Evolutionary conservation across 116 monocot species (phyloP).

Genomic region (Posidonia oceanica): DNA sequence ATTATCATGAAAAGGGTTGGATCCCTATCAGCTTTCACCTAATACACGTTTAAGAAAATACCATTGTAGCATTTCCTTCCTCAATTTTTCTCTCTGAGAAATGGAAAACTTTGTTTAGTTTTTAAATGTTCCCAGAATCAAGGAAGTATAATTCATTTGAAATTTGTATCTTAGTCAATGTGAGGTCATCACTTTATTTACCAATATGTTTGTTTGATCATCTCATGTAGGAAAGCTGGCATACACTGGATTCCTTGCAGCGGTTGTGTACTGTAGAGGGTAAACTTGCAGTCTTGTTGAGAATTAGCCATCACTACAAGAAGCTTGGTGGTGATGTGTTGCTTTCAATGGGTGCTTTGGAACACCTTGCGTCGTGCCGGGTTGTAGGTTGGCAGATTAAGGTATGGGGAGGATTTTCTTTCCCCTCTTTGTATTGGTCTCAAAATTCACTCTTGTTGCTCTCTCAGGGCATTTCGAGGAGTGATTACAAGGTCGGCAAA

Average conservation of each 20-base stretch:
- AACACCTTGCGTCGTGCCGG: slow-evolving; percentile 65
- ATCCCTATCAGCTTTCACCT: too few species aligned
- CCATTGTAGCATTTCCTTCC: too few species aligned
- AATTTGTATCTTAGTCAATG: too few species aligned
- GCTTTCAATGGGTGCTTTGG: slow-evolving; percentile 65
- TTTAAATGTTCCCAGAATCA: too few species aligned
- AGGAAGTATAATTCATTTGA: too few species aligned
- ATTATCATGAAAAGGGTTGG: too few species aligned
- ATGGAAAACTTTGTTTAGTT: too few species aligned
- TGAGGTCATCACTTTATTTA: not conserved
- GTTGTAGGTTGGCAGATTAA: slow-evolving; percentile 32
- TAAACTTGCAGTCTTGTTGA: slow-evolving; percentile 63
- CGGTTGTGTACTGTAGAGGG: slow-evolving; percentile 65
- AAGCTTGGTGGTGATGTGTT: slow-evolving; percentile 83
- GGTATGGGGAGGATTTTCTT: slow-evolving; percentile 20
- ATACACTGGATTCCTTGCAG: slow-evolving; percentile 57
- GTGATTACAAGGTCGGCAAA: slow-evolving; percentile 11
- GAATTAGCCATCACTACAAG: slow-evolving; percentile 61
- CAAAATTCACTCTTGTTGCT: slow-evolving; percentile 1
- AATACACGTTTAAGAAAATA: too few species aligned
- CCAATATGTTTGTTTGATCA: not conserved
- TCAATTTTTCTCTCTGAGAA: too few species aligned
- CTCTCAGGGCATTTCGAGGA: slow-evolving; percentile 10
- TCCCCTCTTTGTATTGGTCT: not conserved
- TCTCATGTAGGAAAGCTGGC: slow-evolving; percentile 37